Evolutionary conservation across 805 yeast genomes (phyloP), one percentile per base, ranked within the genome.

Genomic region (Candida coquimbonensis): DNA sequence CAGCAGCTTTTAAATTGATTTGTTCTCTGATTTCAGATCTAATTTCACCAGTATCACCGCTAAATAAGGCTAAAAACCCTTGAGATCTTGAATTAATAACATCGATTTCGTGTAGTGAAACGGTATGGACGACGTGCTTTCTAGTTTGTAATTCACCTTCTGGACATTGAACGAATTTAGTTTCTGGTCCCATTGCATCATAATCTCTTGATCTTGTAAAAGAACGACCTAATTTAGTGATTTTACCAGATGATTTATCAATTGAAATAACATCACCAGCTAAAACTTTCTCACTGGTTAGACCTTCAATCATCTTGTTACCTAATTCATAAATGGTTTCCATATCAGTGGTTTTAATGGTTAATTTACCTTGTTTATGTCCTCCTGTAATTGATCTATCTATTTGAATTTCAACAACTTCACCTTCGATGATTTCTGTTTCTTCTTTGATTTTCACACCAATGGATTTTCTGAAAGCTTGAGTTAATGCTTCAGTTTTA

Each of bases 141-240:
- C 97, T 81, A 62, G 87, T 87, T 70, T 93, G 99, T 61, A 93
- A 78, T 72, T 93, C 99, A 47, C 99, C 99, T 65, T 93, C 97
- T 36, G 99, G 99, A 63, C 96, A 85, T 67, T 93, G 97, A 48
- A 93, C 96, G 64, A 93, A 93, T 67, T 89, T 90, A 42, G 96
- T 90, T 53, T 95, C 98, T 44, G 97, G 96, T 19, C 96, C 96
- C 95, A 89, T 88, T 39, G 98, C 96, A 68, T 93, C 99, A 66
- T 93, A 93, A 67, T 93, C 99, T 57, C 99, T 78, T 7, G 97
- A 95, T 56, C 97, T 80, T 7, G 98, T 83, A 67, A 88, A 95
- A 0, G 97, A 90, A 67, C 96, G 81, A 49, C 99, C 99, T 53
- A 93, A 78, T 66, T 91, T 88, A 46, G 93, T 82, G 58, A 93